Evolutionary conservation across 2,329 filamentous ascomycete genomes (phyloP), one percentile per base, ranked within the genome.

Genomic region (Zasmidium angulare): DNA sequence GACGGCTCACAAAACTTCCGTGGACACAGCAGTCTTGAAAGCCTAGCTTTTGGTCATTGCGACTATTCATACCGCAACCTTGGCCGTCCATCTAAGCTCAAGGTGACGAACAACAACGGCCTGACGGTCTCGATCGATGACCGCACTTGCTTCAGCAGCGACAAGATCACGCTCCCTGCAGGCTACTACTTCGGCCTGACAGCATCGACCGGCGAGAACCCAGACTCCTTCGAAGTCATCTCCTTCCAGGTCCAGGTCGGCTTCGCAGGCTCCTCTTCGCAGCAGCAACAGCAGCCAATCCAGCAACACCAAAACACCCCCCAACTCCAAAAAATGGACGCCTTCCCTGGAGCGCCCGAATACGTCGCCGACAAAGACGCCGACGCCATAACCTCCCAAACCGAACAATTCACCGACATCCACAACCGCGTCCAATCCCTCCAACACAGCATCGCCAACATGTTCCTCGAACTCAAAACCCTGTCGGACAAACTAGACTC

Each of bases 191-290:
- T 96, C 66, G 95, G 95, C 68, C 79, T 99, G 67, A 91, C 89
- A 12, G 95, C 93, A 46, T 90, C 91, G 17, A 93, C 91, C 2
- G 90, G 91, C 26, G 93, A 98, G 66, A 93, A 87, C 69, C 92
- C 95, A 0, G 95, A 99, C 77, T 96, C 91, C 3, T 96, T 97
- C 70, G 95, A 99, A 76, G 76, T 96, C 66, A 95, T 93, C 81
- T 96, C 93, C 74, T 84, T 98, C 72, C 82, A 89, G 36, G 85
- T 95, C 53, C 85, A 87, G 71, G 87, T 68, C 62, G 77, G 74
- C 73, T 60, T 57, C 68, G 63, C 62, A 62, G 52, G 67, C 64
- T 57, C 65, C 65, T 47, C 68, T 63, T 53, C 70, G 58, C 60
- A 72, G 65, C 60, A 70, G 63, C 61, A 63, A 31, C 66, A 72